Conservation (phyloP, 73 alveolate genomes). For the Tetrahymena thermophila region DNA sequence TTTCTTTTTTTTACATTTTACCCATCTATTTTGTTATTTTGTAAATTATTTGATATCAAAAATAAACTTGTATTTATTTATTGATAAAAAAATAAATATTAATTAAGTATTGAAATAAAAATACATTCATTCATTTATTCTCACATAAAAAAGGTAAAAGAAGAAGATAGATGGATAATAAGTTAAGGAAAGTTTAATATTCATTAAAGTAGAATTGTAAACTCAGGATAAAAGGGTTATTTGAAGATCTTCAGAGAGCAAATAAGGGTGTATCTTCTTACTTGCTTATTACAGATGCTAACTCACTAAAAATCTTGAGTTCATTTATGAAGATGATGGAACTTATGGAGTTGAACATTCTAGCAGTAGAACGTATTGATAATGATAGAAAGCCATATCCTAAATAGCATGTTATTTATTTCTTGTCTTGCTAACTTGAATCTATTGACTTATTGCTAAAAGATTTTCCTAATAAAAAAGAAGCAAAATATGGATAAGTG, state of each 20-base stretch:
- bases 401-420: slow-evolving; percentile 29
- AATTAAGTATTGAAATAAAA: not conserved
- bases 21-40: no score
- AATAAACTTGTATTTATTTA: no score
- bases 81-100: not conserved
- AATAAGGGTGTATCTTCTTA: not conserved
- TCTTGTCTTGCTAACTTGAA: slow-evolving; percentile 9
- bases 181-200: not conserved
- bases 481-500: slow-evolving; percentile 26
- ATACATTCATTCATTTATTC: not conserved
- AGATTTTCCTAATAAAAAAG: slow-evolving; percentile 27
- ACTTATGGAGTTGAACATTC: slow-evolving; percentile 35
- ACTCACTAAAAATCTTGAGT: slow-evolving; percentile 16
- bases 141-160: not conserved
- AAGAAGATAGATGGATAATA: not conserved
- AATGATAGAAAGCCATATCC: slow-evolving; percentile 28
- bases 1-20: no score
- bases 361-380: slow-evolving; percentile 33
- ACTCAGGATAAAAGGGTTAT: not conserved
- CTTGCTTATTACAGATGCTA: slow-evolving; percentile 23
- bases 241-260: not conserved
- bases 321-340: slow-evolving; percentile 41
- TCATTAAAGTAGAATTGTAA: not conserved
- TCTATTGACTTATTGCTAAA: slow-evolving; percentile 6
- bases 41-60: no score